These are phyloP conservation scores for Epithemia pelagica DNA, from an alignment of 108 stramenopile genomes.

Conservation along the genomic window DNA sequence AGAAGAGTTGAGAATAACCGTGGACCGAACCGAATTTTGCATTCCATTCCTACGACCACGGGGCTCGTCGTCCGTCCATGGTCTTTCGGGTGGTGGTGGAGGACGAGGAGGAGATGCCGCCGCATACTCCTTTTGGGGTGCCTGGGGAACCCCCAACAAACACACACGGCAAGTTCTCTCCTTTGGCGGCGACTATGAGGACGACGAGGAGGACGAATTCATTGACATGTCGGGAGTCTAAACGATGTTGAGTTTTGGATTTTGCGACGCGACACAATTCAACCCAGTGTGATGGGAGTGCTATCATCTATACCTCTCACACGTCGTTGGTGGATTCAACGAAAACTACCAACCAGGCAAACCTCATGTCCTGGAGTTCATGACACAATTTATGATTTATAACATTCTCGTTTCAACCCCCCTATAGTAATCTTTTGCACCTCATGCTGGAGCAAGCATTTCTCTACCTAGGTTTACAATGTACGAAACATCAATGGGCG, in stretches of 20 bases:
- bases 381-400: too few species aligned
- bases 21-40: not conserved
- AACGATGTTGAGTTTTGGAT: not conserved
- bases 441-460: too few species aligned
- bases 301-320: too few species aligned
- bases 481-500: too few species aligned
- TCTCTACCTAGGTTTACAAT: too few species aligned
- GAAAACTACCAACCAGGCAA: too few species aligned
- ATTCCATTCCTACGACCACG: conserved; percentile 8
- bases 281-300: too few species aligned
- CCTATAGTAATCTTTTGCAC: too few species aligned
- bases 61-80: not conserved
- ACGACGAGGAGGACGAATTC: conserved; percentile 2
- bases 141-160: not conserved
- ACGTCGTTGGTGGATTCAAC: too few species aligned
- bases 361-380: too few species aligned
- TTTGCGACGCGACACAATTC: not conserved
- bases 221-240: conserved; percentile 8
- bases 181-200: conserved; percentile 5
- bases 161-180: not conserved
- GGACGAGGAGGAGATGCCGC: too few species aligned
- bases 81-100: not conserved
- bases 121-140: not conserved
- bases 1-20: conserved; percentile 11
- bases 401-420: too few species aligned